These are phyloP conservation scores for Graphilbum ipis-grandicollis DNA, from an alignment of 2,329 filamentous ascomycete species.

Conservation along the genomic window DNA sequence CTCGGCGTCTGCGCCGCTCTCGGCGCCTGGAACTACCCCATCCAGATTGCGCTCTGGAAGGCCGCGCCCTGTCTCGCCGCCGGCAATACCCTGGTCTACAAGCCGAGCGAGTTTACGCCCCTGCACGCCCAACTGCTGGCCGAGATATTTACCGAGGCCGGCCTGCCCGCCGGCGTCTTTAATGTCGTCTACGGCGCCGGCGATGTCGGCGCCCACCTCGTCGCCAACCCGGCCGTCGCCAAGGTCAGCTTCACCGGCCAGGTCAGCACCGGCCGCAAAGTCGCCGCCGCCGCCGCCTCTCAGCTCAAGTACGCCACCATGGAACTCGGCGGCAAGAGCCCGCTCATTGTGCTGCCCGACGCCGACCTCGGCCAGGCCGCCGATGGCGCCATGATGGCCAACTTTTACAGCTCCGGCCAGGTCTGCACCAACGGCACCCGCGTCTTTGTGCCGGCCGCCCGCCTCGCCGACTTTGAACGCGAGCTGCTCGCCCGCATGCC, in stretches of 20 bases:
- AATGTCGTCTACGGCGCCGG: constrained; percentile 60
- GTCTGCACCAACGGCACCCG: constrained; percentile 87
- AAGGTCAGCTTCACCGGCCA: constrained; percentile 82
- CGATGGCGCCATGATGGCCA: constrained; percentile 70
- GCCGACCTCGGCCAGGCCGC: constrained; percentile 61
- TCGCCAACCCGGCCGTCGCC: constrained; percentile 48
- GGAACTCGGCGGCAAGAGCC: constrained; percentile 71
- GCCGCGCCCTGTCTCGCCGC: constrained; percentile 23
- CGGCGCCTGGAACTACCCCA: constrained; percentile 22
- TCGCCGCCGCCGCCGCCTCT: constrained; percentile 52
- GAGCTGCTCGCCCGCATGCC: constrained; percentile 50
- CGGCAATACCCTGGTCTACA: constrained; percentile 48
- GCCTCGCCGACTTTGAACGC: constrained; percentile 30
- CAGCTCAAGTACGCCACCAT: constrained; percentile 64
- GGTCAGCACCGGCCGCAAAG: constrained; percentile 54
- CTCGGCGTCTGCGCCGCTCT: constrained; percentile 17
- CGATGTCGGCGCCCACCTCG: constrained; percentile 47
- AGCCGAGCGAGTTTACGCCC: constrained; percentile 52
- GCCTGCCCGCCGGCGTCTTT: constrained; percentile 56
- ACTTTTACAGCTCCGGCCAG: constrained; percentile 82
- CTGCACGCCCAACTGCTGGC: constrained; percentile 45
- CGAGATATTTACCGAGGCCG: constrained; percentile 52
- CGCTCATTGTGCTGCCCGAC: constrained; percentile 63
- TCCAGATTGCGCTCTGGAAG: constrained; percentile 21
- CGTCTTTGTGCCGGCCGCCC: constrained; percentile 56